Evolutionary conservation across 768 basidiomycete genomes (phyloP).

Genomic region (Mycena crocata): DNA sequence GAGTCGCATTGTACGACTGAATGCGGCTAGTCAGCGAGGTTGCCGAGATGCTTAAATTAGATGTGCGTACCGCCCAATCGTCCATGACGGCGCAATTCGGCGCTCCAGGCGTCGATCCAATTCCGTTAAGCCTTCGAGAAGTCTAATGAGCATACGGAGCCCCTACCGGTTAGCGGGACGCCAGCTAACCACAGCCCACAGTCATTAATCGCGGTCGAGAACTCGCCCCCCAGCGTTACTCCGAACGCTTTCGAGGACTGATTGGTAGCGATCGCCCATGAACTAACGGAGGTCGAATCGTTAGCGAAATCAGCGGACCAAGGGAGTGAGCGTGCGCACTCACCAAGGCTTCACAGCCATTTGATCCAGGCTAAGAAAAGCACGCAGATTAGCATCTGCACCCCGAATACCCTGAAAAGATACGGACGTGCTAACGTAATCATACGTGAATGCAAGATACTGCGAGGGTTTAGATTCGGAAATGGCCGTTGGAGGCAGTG

Average conservation of each 20-base stretch:
- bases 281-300: conserved; percentile 43
- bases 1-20: conserved; percentile 66
- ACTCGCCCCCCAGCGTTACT: conserved; percentile 86
- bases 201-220: conserved; percentile 81
- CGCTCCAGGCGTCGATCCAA: conserved; percentile 49
- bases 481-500: conserved; percentile 45
- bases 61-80: conserved; percentile 54
- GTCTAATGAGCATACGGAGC: conserved; percentile 24
- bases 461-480: conserved; percentile 38
- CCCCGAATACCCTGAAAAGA: background rate
- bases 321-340: conserved; percentile 33
- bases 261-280: conserved; percentile 63
- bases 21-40: conserved; percentile 12
- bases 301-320: conserved; percentile 34
- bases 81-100: conserved; percentile 56
- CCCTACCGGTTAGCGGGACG: conserved; percentile 32
- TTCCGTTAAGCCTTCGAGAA: conserved; percentile 57
- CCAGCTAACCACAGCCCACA: conserved; percentile 71
- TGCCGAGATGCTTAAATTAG: background rate
- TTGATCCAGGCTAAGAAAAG: conserved; percentile 47
- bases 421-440: conserved; percentile 53
- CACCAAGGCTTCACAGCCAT: conserved; percentile 60
- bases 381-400: conserved; percentile 14
- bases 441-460: conserved; percentile 59
- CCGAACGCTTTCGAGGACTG: conserved; percentile 80